phyloP scores from a whole-genome alignment of 441 rosid species.

The Mallotus japonicus region DNA sequence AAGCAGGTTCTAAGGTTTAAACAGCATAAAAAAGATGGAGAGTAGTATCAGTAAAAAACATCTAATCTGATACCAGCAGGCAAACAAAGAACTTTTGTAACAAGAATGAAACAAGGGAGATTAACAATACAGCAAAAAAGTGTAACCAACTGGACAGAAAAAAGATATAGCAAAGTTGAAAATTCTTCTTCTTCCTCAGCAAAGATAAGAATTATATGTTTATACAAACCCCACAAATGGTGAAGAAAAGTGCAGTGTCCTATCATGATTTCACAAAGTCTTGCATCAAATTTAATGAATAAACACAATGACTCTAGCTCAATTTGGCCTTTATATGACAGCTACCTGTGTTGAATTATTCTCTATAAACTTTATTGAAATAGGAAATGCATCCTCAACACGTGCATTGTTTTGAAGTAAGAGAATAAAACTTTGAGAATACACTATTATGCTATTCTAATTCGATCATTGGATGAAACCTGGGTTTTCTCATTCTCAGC shows the following conservation, averaged over 20 bases:
- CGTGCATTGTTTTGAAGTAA: neutral
- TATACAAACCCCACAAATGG: neutral
- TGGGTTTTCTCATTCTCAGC: neutral
- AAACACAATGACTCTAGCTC: constrained; percentile 1
- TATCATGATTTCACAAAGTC: neutral
- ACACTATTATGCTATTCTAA: neutral
- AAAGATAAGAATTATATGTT: neutral
- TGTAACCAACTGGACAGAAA: neutral
- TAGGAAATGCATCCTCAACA: neutral
- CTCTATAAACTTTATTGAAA: neutral
- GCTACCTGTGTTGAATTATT: neutral
- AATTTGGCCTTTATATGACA: neutral
- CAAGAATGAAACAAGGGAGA: constrained; percentile 1
- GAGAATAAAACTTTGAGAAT: neutral
- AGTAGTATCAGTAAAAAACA: constrained; percentile 11
- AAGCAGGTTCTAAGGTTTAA: constrained; percentile 1
- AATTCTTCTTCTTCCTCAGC: neutral
- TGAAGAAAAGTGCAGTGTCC: neutral
- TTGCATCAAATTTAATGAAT: constrained; percentile 6
- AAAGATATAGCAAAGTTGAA: neutral
- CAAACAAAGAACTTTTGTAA: neutral
- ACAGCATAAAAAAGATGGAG: neutral
- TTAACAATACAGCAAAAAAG: neutral
- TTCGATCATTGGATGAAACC: neutral
- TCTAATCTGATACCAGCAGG: neutral